phyloP scores from a whole-genome alignment of 441 rosid species.

The Jatropha multifida region DNA sequence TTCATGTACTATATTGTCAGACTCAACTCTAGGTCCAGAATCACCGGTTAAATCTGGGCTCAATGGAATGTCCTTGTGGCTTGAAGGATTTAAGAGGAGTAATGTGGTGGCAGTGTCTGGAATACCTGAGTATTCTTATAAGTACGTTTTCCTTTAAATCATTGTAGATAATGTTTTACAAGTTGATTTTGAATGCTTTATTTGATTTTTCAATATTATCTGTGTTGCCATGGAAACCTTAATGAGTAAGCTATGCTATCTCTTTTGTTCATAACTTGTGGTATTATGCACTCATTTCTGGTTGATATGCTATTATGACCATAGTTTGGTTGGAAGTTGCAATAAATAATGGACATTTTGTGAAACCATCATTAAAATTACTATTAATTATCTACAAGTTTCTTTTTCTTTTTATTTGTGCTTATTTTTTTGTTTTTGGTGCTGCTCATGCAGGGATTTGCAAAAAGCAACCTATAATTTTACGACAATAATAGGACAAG shows the following conservation, averaged over 20 bases:
- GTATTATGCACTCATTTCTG: background rate
- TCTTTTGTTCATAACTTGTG: background rate
- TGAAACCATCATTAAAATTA: background rate
- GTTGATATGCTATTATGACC: too few relatives aligned
- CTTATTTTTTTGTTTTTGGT: constrained; percentile 17
- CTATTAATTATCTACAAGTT: background rate
- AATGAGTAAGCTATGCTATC: background rate
- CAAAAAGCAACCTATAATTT: constrained; percentile 91
- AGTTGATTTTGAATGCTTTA: constrained; percentile 19
- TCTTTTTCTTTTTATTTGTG: background rate
- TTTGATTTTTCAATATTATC: background rate
- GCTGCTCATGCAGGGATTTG: constrained; percentile 69
- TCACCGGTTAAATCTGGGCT: constrained; percentile 74
- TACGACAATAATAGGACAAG: constrained; percentile 88
- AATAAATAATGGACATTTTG: background rate
- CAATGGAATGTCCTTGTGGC: constrained; percentile 65
- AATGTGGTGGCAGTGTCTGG: constrained; percentile 73
- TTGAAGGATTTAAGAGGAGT: constrained; percentile 68
- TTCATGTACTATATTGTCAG: constrained; percentile 69
- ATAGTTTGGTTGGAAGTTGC: too few relatives aligned
- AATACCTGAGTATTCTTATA: constrained; percentile 89
- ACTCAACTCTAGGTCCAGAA: constrained; percentile 82
- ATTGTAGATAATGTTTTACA: background rate
- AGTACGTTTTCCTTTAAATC: constrained; percentile 44
- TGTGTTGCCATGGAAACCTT: background rate